Percentiles rank a stretch among this genome's conserved stretches.
phyloP scores from a whole-genome alignment of 805 yeast genomes.

The Saccharomyces eubayanus region DNA sequence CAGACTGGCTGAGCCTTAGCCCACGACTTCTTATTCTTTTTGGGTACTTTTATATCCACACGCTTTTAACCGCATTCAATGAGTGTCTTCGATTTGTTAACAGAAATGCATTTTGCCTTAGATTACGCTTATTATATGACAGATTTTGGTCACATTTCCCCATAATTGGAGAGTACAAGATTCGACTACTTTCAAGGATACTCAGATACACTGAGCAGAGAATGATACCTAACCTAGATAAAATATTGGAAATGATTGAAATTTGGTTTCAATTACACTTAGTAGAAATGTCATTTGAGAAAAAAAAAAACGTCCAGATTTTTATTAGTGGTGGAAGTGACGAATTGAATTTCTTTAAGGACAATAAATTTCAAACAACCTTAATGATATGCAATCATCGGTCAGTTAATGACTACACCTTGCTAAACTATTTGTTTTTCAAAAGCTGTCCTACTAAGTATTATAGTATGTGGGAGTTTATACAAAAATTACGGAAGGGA shows the following conservation, averaged over 20 bases:
- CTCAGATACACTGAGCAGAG: constrained; percentile 1
- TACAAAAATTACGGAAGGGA: constrained; percentile 8
- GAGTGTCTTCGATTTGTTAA: neutral
- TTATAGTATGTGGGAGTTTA: constrained; percentile 4
- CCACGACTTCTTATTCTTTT: constrained; percentile 4
- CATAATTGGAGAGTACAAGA: constrained; percentile 11
- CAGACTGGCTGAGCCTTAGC: constrained; percentile 10
- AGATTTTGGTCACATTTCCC: constrained; percentile 15
- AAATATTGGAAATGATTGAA: constrained; percentile 7
- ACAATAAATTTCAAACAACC: constrained; percentile 13
- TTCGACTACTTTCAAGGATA: constrained; percentile 1
- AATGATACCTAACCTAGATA: constrained; percentile 10
- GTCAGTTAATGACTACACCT: constrained; percentile 57
- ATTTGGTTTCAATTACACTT: constrained; percentile 14
- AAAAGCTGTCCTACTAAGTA: constrained; percentile 7
- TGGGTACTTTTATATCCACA: constrained; percentile 5
- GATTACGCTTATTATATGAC: constrained; percentile 2
- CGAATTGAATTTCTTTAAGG: constrained; percentile 5
- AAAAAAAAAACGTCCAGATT: constrained; percentile 17
- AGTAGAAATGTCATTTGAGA: constrained; percentile 14
- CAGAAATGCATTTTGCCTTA: neutral
- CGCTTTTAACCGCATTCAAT: constrained; percentile 1
- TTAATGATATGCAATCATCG: constrained; percentile 45
- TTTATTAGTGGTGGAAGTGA: constrained; percentile 21
- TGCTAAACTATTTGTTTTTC: constrained; percentile 35